Conservation (phyloP, 345 rosid genomes). For the Bretschneidera sinensis region DNA sequence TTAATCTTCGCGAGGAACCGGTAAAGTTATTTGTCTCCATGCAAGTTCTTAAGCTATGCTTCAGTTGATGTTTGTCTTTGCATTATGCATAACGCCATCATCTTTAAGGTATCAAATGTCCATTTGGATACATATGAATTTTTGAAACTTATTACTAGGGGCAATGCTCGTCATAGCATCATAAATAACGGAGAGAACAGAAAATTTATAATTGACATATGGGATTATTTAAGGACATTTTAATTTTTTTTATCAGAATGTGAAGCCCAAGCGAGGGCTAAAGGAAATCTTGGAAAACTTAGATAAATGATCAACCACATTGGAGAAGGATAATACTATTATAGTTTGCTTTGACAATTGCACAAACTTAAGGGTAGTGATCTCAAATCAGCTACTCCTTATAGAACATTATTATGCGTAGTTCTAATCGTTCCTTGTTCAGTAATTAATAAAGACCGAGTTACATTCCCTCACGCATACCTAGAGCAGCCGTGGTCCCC, state of each 20-base stretch:
- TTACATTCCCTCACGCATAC: neutral
- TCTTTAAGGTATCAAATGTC: neutral
- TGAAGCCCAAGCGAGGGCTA: neutral
- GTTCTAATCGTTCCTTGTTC: too few species aligned
- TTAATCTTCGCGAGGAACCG: conserved; percentile 96
- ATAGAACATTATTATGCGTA: too few species aligned
- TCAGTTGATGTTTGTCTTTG: neutral
- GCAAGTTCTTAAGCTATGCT: neutral
- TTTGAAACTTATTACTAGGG: neutral
- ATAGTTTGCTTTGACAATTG: too few species aligned
- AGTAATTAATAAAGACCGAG: neutral
- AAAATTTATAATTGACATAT: neutral
- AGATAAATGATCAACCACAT: neutral
- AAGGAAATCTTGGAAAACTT: neutral
- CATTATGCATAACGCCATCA: neutral
- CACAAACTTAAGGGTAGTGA: too few species aligned
- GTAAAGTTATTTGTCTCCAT: conserved; percentile 31
- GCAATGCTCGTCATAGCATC: neutral
- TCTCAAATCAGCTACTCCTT: too few species aligned
- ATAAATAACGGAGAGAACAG: neutral
- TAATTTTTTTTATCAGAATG: neutral
- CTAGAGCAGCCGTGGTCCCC: neutral
- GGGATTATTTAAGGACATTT: neutral
- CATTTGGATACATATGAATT: neutral
- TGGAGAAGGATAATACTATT: neutral